Conservation (phyloP, 768 basidiomycete genomes). For the Pisolithus tinctorius region DNA sequence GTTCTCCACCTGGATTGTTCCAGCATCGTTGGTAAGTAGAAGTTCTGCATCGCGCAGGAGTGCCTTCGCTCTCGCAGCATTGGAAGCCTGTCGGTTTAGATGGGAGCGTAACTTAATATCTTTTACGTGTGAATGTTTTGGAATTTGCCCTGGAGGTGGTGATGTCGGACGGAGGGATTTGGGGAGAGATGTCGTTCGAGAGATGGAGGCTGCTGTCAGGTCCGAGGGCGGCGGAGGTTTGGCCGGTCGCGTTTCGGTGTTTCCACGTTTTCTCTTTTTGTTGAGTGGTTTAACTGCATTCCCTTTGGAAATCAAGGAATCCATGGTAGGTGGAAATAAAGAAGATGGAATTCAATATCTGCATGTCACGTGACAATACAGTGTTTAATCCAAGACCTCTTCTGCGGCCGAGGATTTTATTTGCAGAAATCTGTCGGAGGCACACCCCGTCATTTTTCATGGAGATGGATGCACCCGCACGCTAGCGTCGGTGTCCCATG, state of each 20-base stretch:
- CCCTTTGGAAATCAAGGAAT: slow-evolving; percentile 66
- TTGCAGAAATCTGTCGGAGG: too few species aligned
- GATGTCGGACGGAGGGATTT: slow-evolving; percentile 55
- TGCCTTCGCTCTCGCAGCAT: slow-evolving; percentile 54
- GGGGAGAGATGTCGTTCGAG: slow-evolving; percentile 54
- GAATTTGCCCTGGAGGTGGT: slow-evolving; percentile 39
- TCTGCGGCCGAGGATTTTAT: too few species aligned
- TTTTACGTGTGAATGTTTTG: slow-evolving; percentile 53
- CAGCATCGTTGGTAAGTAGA: slow-evolving; percentile 61
- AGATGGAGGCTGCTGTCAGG: slow-evolving; percentile 51
- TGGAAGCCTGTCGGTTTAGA: slow-evolving; percentile 53
- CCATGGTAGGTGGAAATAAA: slow-evolving; percentile 38
- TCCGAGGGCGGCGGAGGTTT: slow-evolving; percentile 31
- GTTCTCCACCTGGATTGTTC: slow-evolving; percentile 68
- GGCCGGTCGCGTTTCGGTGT: slow-evolving; percentile 14
- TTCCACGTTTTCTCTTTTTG: slow-evolving; percentile 36
- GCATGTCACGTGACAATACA: too few species aligned
- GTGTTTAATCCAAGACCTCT: too few species aligned
- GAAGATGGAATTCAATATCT: too few species aligned
- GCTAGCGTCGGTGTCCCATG: too few species aligned
- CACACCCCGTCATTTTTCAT: too few species aligned
- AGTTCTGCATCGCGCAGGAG: slow-evolving; percentile 67
- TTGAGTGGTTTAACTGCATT: slow-evolving; percentile 45
- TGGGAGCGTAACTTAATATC: slow-evolving; percentile 74
- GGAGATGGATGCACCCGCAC: too few species aligned